Evolutionary conservation across 2,329 filamentous ascomycete genomes (phyloP).

Genomic region (Diaporthe australafricana): DNA sequence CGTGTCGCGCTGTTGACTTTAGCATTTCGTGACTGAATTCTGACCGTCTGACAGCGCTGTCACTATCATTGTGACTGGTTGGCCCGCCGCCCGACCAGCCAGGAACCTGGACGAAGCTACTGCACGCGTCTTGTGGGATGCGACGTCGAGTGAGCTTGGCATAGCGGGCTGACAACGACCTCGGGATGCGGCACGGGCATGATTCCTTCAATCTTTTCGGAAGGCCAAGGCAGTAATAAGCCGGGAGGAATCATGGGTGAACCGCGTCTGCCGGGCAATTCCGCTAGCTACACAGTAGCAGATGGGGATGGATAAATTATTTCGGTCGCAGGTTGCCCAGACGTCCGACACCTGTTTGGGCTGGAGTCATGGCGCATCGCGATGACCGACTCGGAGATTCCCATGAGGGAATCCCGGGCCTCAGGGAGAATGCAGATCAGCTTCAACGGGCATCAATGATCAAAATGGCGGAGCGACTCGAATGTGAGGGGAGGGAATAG

Average conservation of each 20-base stretch:
- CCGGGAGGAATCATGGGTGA: background rate
- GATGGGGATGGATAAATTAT: background rate
- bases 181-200: background rate
- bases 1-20: background rate
- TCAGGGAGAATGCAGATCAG: background rate
- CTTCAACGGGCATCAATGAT: background rate
- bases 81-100: slow-evolving; percentile 1
- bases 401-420: background rate
- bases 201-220: background rate
- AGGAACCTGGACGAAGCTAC: slow-evolving; percentile 19
- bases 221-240: background rate
- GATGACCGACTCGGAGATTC: background rate
- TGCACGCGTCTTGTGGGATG: slow-evolving; percentile 23
- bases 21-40: background rate
- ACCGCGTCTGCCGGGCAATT: background rate
- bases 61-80: background rate
- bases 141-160: slow-evolving; percentile 8
- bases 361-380: slow-evolving; percentile 14
- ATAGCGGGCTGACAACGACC: too few species aligned
- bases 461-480: background rate
- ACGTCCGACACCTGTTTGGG: background rate
- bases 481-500: background rate
- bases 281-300: too few species aligned
- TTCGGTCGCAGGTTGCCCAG: background rate
- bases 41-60: background rate